Base-by-base conservation (phyloP, 257 asterid genomes). In the Cruciata laevipes region DNA sequence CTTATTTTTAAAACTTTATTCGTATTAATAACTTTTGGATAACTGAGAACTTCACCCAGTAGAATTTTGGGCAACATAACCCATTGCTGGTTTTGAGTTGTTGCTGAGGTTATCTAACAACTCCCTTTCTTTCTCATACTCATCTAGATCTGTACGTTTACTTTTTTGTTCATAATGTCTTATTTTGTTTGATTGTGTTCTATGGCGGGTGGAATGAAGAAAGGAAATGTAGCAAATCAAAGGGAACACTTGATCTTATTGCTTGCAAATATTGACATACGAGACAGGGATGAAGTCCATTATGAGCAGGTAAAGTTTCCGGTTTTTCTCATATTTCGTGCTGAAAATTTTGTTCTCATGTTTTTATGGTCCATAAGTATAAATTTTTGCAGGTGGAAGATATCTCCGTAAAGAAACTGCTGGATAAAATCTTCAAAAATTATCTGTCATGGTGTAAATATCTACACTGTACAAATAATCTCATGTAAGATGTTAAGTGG, bases 171-270 rank as follows among this genome's bases (percentile, higher is more conserved):
- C 47, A 65, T 71, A 67, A 65, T 67, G 44, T 67, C 74, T 73
- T 61, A 70, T 13, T 38, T 64, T 59, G 56, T 69, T 78, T 79
- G 74, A 77, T 69, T 56, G 61, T 59, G 61, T 72, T 61, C 75
- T 44, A 55, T 68, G 76, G 44, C 74, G 61, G 75, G 76, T 77
- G 73, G 77, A 69, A 62, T 88, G 79, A 79, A 94, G 99, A 90
- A 90, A 87, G 97, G 96, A 79, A 94, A 94, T 76, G 96, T 88
- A 60, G 96, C 96, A 27, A 94, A 94, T 82, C 99, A 94, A 80
- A 82, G 99, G 73, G 99, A 94, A 74, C 99, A 94, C 87, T 81
- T 94, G 83, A 87, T 94, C 69, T 78, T 94, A 85, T 85, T 94
- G 75, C 89, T 94, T 70, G 97, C 97, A 71, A 94, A 94, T 78